Evolutionary conservation across 2,329 filamentous ascomycete genomes (phyloP).

Genomic region (Alternaria triticimaculans): DNA sequence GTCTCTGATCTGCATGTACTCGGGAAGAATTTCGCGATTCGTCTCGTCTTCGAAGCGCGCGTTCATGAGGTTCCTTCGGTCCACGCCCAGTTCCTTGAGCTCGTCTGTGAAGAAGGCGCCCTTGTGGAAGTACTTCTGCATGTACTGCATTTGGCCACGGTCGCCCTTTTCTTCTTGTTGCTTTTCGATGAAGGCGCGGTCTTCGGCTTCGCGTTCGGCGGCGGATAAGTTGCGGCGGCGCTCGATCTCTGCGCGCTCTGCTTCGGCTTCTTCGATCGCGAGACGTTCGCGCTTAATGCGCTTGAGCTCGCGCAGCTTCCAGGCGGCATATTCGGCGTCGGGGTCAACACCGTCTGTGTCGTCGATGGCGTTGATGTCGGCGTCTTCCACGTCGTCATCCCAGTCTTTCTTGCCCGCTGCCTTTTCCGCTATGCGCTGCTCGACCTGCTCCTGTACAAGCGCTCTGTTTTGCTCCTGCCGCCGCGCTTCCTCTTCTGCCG

Average conservation of each 20-base stretch:
- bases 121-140: conserved; percentile 97
- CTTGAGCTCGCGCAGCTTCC: conserved; percentile 90
- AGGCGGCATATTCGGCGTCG: conserved; percentile 86
- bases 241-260: conserved; percentile 87
- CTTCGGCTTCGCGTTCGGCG: conserved; percentile 85
- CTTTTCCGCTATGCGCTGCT: conserved; percentile 77
- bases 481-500: conserved; percentile 60
- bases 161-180: conserved; percentile 78
- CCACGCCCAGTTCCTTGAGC: conserved; percentile 74
- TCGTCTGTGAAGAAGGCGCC: conserved; percentile 94
- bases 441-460: conserved; percentile 86
- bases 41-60: conserved; percentile 82
- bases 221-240: conserved; percentile 83
- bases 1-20: conserved; percentile 91
- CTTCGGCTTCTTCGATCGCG: conserved; percentile 82
- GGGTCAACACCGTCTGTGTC: conserved; percentile 88
- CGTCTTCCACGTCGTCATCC: conserved; percentile 73
- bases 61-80: conserved; percentile 85
- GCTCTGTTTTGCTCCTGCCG: conserved; percentile 76
- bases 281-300: conserved; percentile 87
- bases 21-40: conserved; percentile 82
- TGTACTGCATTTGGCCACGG: conserved; percentile 82
- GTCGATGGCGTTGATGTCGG: conserved; percentile 77
- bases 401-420: conserved; percentile 82
- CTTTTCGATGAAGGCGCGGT: conserved; percentile 75